Base-by-base conservation (phyloP, 768 basidiomycete genomes). In the Tulasnella sp. region DNA sequence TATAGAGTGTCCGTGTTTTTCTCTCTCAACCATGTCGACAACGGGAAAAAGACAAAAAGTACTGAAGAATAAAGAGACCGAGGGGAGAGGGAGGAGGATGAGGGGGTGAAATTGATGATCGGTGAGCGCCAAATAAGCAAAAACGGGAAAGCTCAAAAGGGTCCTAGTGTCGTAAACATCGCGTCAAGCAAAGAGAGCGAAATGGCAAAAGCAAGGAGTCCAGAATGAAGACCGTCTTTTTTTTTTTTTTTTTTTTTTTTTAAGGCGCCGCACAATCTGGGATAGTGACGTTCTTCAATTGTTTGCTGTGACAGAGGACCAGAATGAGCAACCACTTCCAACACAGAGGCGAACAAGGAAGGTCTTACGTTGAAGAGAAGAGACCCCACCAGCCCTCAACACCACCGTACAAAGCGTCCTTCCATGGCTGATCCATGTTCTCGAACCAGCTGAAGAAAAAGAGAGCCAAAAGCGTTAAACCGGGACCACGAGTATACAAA, bases 391-490 rank as follows among this genome's bases (percentile, higher is more conserved):
- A 88, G 68, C 85, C 86, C 82, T 91, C 94, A 58, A 96, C 94
- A 78, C 94, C 94, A 79, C 94, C 94, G 79, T 88, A 96, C 81
- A 86, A 81, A 0, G 78, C 80, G 79, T 88, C 87, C 86, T 95
- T 94, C 94, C 93, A 96, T 39, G 85, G 83, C 82, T 95, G 92
- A 80, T 96, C 94, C 78, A 88, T 89, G 81, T 85, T 90, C 87
- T 93, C 82, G 74, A 83, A 83, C 78, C 64, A 79, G 72, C 77
- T 69, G 15, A 38, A 71, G 37, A 15, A 77, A 69, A 25, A 4
- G 11, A 69, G 6, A 42, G 19, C 17, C 17, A 1, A 42, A 58
- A 12, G 22, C 31, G 29, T 34, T 11, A 68, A 39, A 68, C 22
- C 9, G 15, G 12, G 29, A 68, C n/a, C 3, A 34, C 15, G 67